A percentile compares a stretch with the other conserved stretches of the same genome.
Conservation (phyloP, 2,329 filamentous ascomycete species). For the Chaetothyriales sp. region DNA sequence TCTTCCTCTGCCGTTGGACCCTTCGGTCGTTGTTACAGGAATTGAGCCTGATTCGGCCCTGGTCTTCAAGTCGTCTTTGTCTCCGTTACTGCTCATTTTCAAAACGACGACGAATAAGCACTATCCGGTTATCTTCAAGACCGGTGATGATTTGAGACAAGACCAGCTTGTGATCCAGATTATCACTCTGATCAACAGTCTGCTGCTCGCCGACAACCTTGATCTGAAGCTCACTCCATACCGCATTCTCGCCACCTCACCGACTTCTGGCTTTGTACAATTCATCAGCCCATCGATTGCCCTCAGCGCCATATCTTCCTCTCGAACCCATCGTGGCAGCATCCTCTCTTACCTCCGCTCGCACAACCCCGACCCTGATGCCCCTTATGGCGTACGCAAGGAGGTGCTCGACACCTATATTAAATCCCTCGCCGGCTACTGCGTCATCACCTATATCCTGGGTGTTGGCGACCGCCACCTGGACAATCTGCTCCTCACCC, state of each 20-base stretch:
- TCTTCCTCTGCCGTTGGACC: slow-evolving; percentile 75
- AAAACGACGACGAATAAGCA: slow-evolving; percentile 28
- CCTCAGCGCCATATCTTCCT: slow-evolving; percentile 61
- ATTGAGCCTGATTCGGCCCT: slow-evolving; percentile 70
- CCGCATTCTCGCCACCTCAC: slow-evolving; percentile 85
- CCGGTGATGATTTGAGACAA: slow-evolving; percentile 87
- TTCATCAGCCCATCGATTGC: slow-evolving; percentile 69
- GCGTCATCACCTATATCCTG: slow-evolving; percentile 94
- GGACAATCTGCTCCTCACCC: slow-evolving; percentile 82
- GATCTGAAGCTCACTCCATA: slow-evolving; percentile 92
- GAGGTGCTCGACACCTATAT: slow-evolving; percentile 92
- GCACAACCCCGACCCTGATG: slow-evolving; percentile 73
- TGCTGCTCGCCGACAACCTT: slow-evolving; percentile 88
- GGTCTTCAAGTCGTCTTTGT: slow-evolving; percentile 90
- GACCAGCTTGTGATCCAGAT: slow-evolving; percentile 96
- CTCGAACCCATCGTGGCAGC: slow-evolving; percentile 56
- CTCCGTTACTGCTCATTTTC: slow-evolving; percentile 81
- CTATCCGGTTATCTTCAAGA: slow-evolving; percentile 94
- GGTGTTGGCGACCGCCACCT: slow-evolving; percentile 92
- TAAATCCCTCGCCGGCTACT: slow-evolving; percentile 92
- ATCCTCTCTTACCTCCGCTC: slow-evolving; percentile 70
- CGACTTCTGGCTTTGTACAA: slow-evolving; percentile 77
- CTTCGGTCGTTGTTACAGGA: slow-evolving; percentile 61
- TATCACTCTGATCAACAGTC: slow-evolving; percentile 92
- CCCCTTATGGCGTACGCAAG: slow-evolving; percentile 72